Percentiles rank a stretch among this genome's conserved stretches.
Conservation (phyloP, 1,139 yeast genomes). For the Debaryomyces singareniensis region DNA sequence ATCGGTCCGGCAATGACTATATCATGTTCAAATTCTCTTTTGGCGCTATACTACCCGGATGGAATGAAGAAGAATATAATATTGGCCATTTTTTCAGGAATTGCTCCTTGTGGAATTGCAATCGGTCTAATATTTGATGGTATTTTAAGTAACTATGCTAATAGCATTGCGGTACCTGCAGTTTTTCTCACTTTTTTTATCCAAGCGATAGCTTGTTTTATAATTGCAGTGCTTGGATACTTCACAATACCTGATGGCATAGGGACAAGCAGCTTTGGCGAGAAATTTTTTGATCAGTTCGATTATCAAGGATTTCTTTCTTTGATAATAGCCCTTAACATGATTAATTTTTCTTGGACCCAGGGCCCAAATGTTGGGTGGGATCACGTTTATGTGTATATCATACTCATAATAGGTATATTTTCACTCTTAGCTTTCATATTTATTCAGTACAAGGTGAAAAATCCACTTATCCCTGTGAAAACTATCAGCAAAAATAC, state of each 20-base stretch:
- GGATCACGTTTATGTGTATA: constrained; percentile 43
- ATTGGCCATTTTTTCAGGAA: constrained; percentile 49
- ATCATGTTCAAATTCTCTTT: constrained; percentile 53
- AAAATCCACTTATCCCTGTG: constrained; percentile 43
- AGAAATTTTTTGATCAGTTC: constrained; percentile 6
- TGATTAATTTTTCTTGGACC: constrained; percentile 53
- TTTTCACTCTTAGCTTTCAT: constrained; percentile 28
- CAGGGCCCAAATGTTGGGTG: constrained; percentile 61
- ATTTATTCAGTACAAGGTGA: constrained; percentile 25
- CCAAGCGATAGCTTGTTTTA: constrained; percentile 30
- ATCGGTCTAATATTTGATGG: constrained; percentile 45
- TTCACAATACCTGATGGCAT: constrained; percentile 39
- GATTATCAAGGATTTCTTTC: constrained; percentile 43
- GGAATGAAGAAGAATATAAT: constrained; percentile 34
- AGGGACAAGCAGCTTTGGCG: constrained; percentile 15
- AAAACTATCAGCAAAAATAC: constrained; percentile 35
- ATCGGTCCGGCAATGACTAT: constrained; percentile 51
- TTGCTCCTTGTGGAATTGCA: constrained; percentile 54
- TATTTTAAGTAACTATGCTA: constrained; percentile 26
- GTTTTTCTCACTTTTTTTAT: constrained; percentile 31
- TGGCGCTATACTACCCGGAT: constrained; percentile 46
- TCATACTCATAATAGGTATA: constrained; percentile 43
- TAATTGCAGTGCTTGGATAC: constrained; percentile 22
- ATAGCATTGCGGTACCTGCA: constrained; percentile 2
- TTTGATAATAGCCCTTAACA: constrained; percentile 44